Evolutionary conservation across 345 rosid genomes (phyloP).

Genomic region (Mangifera indica): DNA sequence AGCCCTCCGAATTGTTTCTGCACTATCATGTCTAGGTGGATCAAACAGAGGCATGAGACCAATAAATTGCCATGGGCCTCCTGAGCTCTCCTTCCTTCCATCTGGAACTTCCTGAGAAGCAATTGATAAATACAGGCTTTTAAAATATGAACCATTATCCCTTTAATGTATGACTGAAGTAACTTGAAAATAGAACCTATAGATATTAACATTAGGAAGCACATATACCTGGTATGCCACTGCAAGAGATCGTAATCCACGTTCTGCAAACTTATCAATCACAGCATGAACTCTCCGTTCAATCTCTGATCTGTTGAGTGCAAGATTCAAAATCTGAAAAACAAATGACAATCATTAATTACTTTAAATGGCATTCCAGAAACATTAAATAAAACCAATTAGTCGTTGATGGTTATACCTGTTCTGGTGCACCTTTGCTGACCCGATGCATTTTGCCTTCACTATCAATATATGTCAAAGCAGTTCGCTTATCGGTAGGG

Average conservation of each 20-base stretch:
- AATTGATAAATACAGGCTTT: slow-evolving; percentile 5
- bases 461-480: slow-evolving; percentile 50
- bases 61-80: slow-evolving; percentile 63
- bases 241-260: slow-evolving; percentile 65
- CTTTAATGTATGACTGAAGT: neutral
- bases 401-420: slow-evolving; percentile 32
- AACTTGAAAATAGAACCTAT: neutral
- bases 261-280: slow-evolving; percentile 56
- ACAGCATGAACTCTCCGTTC: slow-evolving; percentile 58
- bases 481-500: slow-evolving; percentile 65
- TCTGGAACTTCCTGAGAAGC: slow-evolving; percentile 65
- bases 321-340: slow-evolving; percentile 53
- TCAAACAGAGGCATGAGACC: slow-evolving; percentile 65
- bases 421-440: slow-evolving; percentile 74
- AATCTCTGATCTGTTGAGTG: slow-evolving; percentile 49
- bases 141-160: neutral
- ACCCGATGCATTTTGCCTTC: slow-evolving; percentile 59
- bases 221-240: slow-evolving; percentile 54
- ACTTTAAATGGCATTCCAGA: slow-evolving; percentile 12
- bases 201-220: neutral
- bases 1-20: slow-evolving; percentile 57
- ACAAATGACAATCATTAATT: slow-evolving; percentile 12
- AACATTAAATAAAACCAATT: neutral
- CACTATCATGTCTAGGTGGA: slow-evolving; percentile 70
- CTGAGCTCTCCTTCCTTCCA: slow-evolving; percentile 54